Conservation (phyloP, 2,329 filamentous ascomycete species). For the Didymella keratinophila region DNA sequence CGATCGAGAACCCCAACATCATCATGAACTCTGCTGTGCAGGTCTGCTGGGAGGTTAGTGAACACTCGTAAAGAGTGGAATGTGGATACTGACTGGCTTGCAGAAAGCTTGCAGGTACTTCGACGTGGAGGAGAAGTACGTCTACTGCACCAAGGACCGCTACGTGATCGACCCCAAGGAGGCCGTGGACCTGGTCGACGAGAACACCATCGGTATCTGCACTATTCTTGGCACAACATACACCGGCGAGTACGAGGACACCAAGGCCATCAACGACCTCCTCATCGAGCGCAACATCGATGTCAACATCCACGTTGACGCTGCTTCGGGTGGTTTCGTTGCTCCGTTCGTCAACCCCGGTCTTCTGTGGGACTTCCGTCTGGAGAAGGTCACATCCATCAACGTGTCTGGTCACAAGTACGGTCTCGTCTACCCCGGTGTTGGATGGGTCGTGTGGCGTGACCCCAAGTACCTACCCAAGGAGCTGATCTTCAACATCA, state of each 20-base stretch:
- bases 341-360: constrained; percentile 87
- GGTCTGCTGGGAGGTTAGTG: constrained; percentile 81
- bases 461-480: constrained; percentile 72
- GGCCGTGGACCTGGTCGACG: constrained; percentile 68
- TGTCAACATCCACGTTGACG: constrained; percentile 91
- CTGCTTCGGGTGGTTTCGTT: constrained; percentile 90
- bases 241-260: constrained; percentile 91
- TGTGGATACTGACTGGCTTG: neutral
- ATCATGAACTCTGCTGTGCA: constrained; percentile 97
- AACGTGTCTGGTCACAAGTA: constrained; percentile 95
- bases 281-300: constrained; percentile 78
- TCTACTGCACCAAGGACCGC: constrained; percentile 67
- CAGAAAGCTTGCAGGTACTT: constrained; percentile 79
- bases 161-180: constrained; percentile 71
- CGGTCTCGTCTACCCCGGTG: constrained; percentile 79
- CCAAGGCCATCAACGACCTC: constrained; percentile 89
- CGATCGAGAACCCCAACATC: constrained; percentile 82
- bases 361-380: constrained; percentile 89
- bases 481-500: constrained; percentile 98
- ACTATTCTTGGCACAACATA: constrained; percentile 91
- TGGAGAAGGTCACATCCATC: constrained; percentile 89
- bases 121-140: constrained; percentile 88
- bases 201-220: constrained; percentile 89
- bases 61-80: too few relatives aligned
- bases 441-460: constrained; percentile 94